Conservation (phyloP, 805 yeast genomes). For the Vanderwaltozyma verrucispora region DNA sequence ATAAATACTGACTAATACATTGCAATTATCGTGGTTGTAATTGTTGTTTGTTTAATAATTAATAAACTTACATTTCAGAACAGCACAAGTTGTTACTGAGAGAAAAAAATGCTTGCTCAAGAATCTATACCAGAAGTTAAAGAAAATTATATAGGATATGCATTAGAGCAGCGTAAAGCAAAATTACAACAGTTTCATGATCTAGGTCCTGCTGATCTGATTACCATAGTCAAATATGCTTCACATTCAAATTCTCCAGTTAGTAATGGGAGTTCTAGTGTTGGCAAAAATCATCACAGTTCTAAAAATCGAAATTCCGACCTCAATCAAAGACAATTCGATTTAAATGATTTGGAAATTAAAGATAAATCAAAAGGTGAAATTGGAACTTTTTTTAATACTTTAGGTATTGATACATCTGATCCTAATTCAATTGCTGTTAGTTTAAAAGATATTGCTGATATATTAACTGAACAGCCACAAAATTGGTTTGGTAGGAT, state of each 20-base stretch:
- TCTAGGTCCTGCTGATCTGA: constrained; percentile 61
- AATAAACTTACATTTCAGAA: too few species aligned
- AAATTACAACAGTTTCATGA: constrained; percentile 47
- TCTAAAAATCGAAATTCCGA: too few species aligned
- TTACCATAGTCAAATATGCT: constrained; percentile 26
- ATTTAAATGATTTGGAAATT: background rate
- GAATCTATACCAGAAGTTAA: constrained; percentile 50
- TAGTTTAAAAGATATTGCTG: constrained; percentile 53
- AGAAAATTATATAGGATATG: constrained; percentile 47
- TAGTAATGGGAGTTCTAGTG: constrained; percentile 14
- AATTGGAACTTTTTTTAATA: constrained; percentile 60
- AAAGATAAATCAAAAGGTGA: constrained; percentile 31
- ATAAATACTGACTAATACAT: too few species aligned
- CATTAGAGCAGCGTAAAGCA: constrained; percentile 51
- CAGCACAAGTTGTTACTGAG: too few species aligned
- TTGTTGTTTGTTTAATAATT: too few species aligned
- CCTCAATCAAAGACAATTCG: background rate
- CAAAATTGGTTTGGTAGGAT: constrained; percentile 72
- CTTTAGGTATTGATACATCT: constrained; percentile 63
- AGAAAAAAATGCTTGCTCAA: constrained; percentile 31
- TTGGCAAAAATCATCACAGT: background rate
- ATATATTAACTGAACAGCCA: constrained; percentile 43
- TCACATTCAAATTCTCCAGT: constrained; percentile 6
- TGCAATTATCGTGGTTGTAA: too few species aligned
- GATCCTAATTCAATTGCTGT: constrained; percentile 70